Evolutionary conservation across 352 stramenopile species (phyloP), one percentile per base, ranked within the genome.

Genomic region (Phytophthora cactorum): DNA sequence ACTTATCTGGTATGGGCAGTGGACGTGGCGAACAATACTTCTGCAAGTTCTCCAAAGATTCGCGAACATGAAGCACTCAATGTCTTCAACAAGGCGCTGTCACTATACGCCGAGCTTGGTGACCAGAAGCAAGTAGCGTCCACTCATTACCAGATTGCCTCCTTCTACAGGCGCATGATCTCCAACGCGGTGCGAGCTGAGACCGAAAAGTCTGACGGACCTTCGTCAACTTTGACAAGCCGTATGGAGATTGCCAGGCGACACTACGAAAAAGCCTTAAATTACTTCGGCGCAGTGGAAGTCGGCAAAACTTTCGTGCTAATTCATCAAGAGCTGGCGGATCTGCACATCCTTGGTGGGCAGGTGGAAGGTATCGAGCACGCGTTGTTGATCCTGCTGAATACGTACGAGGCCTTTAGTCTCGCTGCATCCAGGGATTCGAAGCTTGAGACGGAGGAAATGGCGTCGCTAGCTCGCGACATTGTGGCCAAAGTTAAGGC

Each of bases 101-200:
- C 86, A 11, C 53, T 96, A 38, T 96, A 96, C 61, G 69, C 73
- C 2, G 86, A 96, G 58, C 65, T 96, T 10, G 70, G 61, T 4
- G 86, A 95, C 50, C 39, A 57, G 43, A 93, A 93, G 68, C 88
- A 96, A 63, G 66, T 77, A 4, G 88, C 86, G 5, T 82, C 88
- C 12, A 93, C 86, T 9, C 86, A 96, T 56, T 96, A 96, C 55
- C 88, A 96, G 54, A 91, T 96, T 51, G 88, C 88, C 4, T 90
- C 84, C 3, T 96, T 91, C 61, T 77, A 93, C 59, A 81, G 78
- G 8, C 75, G 83, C 5, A 82, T 78, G 44, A 91, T 94, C 43
- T 75, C 82, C 0, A 74, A 65, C 8, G 79, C 81, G 12, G 32
- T 86, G 9, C 64, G 62, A 52, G 49, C 14, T 29, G 63, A 75